Evolutionary conservation across 2,329 filamentous ascomycete species (phyloP).

Genomic region (Tothia fuscella): DNA sequence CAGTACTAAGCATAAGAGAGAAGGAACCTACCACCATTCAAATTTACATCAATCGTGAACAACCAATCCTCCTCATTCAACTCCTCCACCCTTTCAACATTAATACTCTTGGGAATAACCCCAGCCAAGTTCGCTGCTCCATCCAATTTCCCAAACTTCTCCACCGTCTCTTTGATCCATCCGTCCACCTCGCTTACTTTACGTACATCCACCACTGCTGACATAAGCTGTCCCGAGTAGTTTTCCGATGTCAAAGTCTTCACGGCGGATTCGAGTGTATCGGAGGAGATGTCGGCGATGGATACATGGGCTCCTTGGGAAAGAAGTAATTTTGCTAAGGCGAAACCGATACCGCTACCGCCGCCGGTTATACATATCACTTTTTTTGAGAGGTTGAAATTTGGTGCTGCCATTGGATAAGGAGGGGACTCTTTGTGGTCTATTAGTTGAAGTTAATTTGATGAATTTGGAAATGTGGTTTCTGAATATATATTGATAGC

Average conservation of each 20-base stretch:
- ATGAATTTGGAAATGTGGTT: too few relatives aligned
- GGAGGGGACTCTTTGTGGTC: too few relatives aligned
- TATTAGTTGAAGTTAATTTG: too few relatives aligned
- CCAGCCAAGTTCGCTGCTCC: constrained; percentile 32
- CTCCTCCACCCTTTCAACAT: constrained; percentile 18
- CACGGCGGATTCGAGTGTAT: not conserved
- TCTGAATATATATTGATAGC: too few relatives aligned
- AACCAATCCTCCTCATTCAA: constrained; percentile 28
- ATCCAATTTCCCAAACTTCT: constrained; percentile 23
- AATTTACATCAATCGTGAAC: constrained; percentile 26
- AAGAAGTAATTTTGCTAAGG: constrained; percentile 2
- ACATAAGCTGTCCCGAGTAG: constrained; percentile 11
- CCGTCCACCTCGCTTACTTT: constrained; percentile 20
- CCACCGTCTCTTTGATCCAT: constrained; percentile 25
- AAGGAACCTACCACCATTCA: constrained; percentile 21
- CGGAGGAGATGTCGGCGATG: constrained; percentile 1
- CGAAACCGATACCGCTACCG: constrained; percentile 7
- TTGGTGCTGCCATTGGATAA: not conserved
- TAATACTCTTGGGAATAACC: constrained; percentile 29
- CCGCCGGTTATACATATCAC: constrained; percentile 9
- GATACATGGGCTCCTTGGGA: constrained; percentile 1
- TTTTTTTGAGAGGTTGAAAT: constrained; percentile 3
- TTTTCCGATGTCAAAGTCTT: not conserved
- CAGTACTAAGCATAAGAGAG: too few relatives aligned
- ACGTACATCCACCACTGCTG: constrained; percentile 22